Percentiles rank a stretch among this genome's conserved stretches.
These are phyloP conservation scores for Lichtheimia corymbifera DNA, from an alignment of 371 early-diverging fungal species.

Conservation along the genomic window DNA sequence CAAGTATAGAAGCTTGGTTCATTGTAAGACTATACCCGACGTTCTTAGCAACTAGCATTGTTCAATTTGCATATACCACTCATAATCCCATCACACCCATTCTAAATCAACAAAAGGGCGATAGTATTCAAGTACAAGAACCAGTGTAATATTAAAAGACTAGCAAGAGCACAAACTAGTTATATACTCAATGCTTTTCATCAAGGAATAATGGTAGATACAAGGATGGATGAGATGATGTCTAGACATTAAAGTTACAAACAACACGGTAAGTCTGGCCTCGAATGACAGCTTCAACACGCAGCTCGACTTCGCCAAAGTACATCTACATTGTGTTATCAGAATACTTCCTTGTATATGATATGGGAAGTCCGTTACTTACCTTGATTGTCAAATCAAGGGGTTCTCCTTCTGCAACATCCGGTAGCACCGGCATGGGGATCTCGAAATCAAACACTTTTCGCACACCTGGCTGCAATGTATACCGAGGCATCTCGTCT, in stretches of 20 bases:
- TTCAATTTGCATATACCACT: no score
- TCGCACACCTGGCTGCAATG: conserved; percentile 48
- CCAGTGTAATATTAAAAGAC: no score
- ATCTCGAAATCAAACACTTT: conserved; percentile 63
- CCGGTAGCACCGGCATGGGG: conserved; percentile 59
- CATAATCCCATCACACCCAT: no score
- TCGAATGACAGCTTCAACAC: conserved; percentile 60
- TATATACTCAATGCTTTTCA: no score
- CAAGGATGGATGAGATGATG: no score
- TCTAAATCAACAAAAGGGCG: no score
- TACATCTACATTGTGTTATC: conserved; percentile 42
- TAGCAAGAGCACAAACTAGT: no score
- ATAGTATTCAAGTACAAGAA: no score
- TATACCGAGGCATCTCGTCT: conserved; percentile 56
- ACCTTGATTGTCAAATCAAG: conserved; percentile 44
- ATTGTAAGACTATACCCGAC: no score
- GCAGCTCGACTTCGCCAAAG: conserved; percentile 62
- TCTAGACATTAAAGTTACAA: conserved; percentile 39
- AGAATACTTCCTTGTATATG: neutral
- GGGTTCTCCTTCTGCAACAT: conserved; percentile 33
- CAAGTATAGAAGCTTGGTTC: no score
- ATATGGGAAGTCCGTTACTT: neutral
- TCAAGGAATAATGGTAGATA: no score
- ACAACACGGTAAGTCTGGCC: conserved; percentile 50
- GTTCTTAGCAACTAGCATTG: no score